phyloP scores from a whole-genome alignment of 2,329 filamentous ascomycete genomes.

The Raffaelea deltoideospora region DNA sequence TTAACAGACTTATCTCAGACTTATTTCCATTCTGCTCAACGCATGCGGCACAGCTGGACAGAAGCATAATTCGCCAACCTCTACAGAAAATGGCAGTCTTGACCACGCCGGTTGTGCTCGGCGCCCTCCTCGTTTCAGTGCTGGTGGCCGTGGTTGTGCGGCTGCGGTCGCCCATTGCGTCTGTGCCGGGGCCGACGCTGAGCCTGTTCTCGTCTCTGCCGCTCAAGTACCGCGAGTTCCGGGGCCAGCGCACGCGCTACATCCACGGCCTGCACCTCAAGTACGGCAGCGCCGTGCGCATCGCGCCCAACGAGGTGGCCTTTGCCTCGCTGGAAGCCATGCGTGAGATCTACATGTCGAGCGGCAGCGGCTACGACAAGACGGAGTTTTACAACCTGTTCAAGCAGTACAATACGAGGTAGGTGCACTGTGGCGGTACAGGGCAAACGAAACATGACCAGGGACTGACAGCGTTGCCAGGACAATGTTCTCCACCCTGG shows the following conservation, averaged over 20 bases:
- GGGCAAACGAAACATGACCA: too few relatives aligned
- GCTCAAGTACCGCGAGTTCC: constrained; percentile 27
- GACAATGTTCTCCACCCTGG: constrained; percentile 39
- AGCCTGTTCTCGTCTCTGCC: constrained; percentile 29
- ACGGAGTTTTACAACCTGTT: constrained; percentile 40
- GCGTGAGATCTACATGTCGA: constrained; percentile 37
- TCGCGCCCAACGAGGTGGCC: constrained; percentile 29
- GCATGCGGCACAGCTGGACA: too few relatives aligned
- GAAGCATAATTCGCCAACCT: too few relatives aligned
- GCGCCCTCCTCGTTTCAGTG: too few relatives aligned
- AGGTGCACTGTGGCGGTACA: too few relatives aligned
- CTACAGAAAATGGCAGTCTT: too few relatives aligned
- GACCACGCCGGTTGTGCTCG: too few relatives aligned
- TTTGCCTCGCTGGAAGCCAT: constrained; percentile 26
- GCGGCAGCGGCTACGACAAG: constrained; percentile 33
- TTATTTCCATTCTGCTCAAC: too few relatives aligned
- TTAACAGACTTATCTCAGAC: too few relatives aligned
- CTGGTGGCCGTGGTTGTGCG: too few relatives aligned
- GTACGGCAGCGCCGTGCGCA: constrained; percentile 31
- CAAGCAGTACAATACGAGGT: constrained; percentile 36
- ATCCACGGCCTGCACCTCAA: constrained; percentile 26
- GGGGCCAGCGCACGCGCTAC: constrained; percentile 23
- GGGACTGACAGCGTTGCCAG: too few relatives aligned
- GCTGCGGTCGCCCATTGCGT: constrained; percentile 4
- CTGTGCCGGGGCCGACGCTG: constrained; percentile 20